Evolutionary conservation across 139 green algal genomes (phyloP), one percentile per base, ranked within the genome.

Genomic region (Diplosphaera chodatii): DNA sequence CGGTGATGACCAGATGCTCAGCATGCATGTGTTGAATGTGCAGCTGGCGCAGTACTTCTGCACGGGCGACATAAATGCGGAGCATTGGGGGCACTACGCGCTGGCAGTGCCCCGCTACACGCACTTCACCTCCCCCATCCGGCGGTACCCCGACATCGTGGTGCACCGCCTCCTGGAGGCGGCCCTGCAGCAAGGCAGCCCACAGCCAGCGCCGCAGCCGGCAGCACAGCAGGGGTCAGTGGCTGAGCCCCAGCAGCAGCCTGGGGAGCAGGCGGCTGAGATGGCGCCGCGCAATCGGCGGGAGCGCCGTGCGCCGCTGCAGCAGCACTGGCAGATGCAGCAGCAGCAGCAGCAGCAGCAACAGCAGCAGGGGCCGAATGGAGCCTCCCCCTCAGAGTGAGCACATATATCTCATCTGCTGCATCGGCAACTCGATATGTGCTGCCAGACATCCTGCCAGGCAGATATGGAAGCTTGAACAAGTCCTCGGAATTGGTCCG

Each of bases 41-140:
- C 84, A 91, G 84, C 80, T 88, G 69, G 93, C 93, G 2, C 72
- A 86, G 71, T 98, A 98, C 79, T 96, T 97, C 69, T 93, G 82
- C 81, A 97, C 93, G 0, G 90, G 83, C 0, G 76, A 83, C 4
- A 64, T 74, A 6, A 74, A 85, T 31, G 30, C 32, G 1, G 67
- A 64, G 5, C 40, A 40, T 62, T 83, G 67, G 77, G 56, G 25
- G 10, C 92, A 97, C 78, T 97, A 94, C 73, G 92, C 86, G 4
- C 85, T 97, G 64, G 91, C 92, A 0, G 71, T 96, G 2, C 55
- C 74, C 0, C 75, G 74, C 40, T 97, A 97, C 87, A 96, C 92
- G 40, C 91, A 97, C 84, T 97, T 97, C 82, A 97, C 91, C 0
- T 96, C 89, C 0, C 92, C 91, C 70, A 97, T 96, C 79, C 82